Evolutionary conservation across 2,329 filamentous ascomycete species (phyloP).

Genomic region (Rutstroemia sp.): DNA sequence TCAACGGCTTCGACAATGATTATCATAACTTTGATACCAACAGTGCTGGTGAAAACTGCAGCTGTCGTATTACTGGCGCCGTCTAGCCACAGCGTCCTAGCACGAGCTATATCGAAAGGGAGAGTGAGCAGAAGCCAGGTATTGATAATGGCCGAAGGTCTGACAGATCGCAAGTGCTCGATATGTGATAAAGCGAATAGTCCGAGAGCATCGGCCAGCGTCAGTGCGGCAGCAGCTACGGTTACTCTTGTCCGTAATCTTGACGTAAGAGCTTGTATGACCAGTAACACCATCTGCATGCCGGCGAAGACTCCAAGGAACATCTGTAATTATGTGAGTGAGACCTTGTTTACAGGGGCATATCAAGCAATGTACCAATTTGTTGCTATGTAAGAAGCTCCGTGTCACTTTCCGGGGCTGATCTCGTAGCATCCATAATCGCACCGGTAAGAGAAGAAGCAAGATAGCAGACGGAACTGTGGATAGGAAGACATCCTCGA

Average conservation of each 20-base stretch:
- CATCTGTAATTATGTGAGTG: constrained; percentile 21
- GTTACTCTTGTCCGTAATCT: constrained; percentile 13
- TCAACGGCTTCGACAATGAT: constrained; percentile 32
- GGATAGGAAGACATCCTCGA: constrained; percentile 20
- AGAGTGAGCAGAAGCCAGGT: constrained; percentile 23
- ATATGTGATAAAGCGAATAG: constrained; percentile 19
- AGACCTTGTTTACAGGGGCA: not conserved
- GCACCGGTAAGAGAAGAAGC: constrained; percentile 15
- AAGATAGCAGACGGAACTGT: constrained; percentile 17
- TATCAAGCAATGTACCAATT: constrained; percentile 14
- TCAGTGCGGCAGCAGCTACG: constrained; percentile 15
- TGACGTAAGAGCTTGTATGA: constrained; percentile 10
- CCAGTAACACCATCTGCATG: constrained; percentile 15
- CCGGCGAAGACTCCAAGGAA: constrained; percentile 20
- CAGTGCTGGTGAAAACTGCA: constrained; percentile 31
- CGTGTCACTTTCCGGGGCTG: constrained; percentile 18
- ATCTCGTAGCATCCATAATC: constrained; percentile 13
- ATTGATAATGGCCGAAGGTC: constrained; percentile 21
- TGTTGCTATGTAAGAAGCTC: constrained; percentile 18
- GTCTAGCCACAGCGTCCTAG: constrained; percentile 21
- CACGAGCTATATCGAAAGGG: constrained; percentile 20
- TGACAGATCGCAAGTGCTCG: constrained; percentile 22
- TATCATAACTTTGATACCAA: constrained; percentile 31
- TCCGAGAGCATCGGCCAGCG: constrained; percentile 15
- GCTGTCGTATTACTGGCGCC: constrained; percentile 26